Evolutionary conservation across 306 rosid genomes (phyloP), one percentile per base, ranked within the genome.

Genomic region (Hippophae gyantsensis): DNA sequence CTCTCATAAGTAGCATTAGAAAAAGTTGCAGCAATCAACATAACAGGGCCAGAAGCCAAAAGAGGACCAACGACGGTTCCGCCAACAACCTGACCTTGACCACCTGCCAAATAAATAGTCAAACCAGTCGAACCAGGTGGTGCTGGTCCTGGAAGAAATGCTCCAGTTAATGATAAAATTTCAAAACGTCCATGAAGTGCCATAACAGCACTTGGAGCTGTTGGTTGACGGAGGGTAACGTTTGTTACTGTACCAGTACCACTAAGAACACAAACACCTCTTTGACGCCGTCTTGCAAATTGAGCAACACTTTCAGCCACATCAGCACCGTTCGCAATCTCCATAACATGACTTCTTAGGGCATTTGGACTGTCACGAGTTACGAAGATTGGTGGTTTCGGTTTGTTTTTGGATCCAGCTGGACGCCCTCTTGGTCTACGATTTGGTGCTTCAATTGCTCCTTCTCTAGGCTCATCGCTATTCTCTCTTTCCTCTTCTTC

Each of bases 361-460:
- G 89, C 85, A 72, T 89, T 89, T 58, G 97, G 97, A 82, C 92
- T 83, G 65, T 89, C 97, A n/a, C 95, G 63, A 1, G 97, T 89
- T 10, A 89, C 88, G 43, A 83, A 79, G 55, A 89, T 79, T 0
- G 95, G 90, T 0, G 95, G 89, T 13, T 77, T 85, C 0, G 97
- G 95, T 71, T 83, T 89, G 81, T 89, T 89, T 48, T 79, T 89
- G 0, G 96, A 89, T 0, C 97, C 97, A 0, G 89, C 69, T 0
- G 97, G 97, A 1, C 95, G 84, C 0, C 97, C 97, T 9, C 95
- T 66, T 0, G 89, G 90, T 54, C 97, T 82, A 38, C 78, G 75
- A 13, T 58, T 70, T 0, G 79, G 65, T 5, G 67, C 68, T 9
- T 83, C 95, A 1, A 89, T 67, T 2, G 76, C 96, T 0, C 94